These are phyloP conservation scores for Grigorovia transvaalensis DNA, from an alignment of 805 yeast genomes.

Conservation along the genomic window DNA sequence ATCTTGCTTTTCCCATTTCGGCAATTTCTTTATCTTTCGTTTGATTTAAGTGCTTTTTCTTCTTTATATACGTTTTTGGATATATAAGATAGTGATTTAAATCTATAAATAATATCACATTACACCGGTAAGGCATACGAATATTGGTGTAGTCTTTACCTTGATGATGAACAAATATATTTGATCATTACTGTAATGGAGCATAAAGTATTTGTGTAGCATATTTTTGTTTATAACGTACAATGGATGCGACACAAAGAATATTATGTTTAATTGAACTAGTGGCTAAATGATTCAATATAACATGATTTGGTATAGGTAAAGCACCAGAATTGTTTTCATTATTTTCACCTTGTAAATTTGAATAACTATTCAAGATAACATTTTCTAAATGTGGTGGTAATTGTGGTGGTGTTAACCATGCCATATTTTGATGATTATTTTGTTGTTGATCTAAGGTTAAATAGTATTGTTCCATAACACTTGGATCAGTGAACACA, in stretches of 20 bases:
- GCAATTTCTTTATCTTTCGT: not conserved
- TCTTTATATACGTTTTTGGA: too few relatives aligned
- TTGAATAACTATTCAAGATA: slow-evolving; percentile 62
- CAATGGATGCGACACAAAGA: slow-evolving; percentile 84
- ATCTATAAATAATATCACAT: not conserved
- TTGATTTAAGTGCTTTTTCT: not conserved
- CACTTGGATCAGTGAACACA: slow-evolving; percentile 73
- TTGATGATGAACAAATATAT: too few relatives aligned
- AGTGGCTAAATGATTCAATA: slow-evolving; percentile 88
- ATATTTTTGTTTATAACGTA: slow-evolving; percentile 78
- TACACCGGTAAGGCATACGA: too few relatives aligned
- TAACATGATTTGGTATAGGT: slow-evolving; percentile 92
- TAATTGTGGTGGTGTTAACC: slow-evolving; percentile 85
- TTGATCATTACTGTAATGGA: slow-evolving; percentile 33
- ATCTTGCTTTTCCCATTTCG: too few relatives aligned
- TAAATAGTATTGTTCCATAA: slow-evolving; percentile 75
- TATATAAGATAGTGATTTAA: not conserved
- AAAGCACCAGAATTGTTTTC: slow-evolving; percentile 82
- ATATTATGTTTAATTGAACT: slow-evolving; percentile 91
- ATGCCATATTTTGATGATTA: slow-evolving; percentile 46
- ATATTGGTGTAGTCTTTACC: too few relatives aligned
- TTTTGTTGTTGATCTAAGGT: slow-evolving; percentile 63
- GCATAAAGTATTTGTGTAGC: slow-evolving; percentile 89
- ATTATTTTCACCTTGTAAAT: slow-evolving; percentile 20
- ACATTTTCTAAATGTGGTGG: slow-evolving; percentile 97